Evolutionary conservation across 2,329 filamentous ascomycete species (phyloP), one percentile per base, ranked within the genome.

Genomic region (Apiospora arundinis): DNA sequence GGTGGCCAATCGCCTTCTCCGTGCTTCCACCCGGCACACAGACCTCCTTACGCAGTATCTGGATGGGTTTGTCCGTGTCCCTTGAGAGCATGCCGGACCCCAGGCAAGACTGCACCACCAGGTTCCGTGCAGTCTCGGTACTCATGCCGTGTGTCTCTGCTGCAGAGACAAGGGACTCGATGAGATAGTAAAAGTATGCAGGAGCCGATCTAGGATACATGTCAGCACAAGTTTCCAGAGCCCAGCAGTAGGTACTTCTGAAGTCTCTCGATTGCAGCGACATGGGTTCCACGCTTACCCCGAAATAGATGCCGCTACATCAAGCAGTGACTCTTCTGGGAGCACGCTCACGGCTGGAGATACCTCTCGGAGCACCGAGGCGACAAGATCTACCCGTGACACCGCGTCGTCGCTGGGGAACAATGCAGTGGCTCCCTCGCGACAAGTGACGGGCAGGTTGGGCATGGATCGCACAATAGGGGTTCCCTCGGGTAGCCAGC

Each of bases 1-100:
- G 65, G 12, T 25, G 40, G 42, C 21, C 37, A 8, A 67, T 14
- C 21, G 65, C 65, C 65, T 67, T 67, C 9, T 67, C 65, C 21
- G 65, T 67, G 21, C 65, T 67, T 9, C 65, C 65, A 4, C 65
- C 65, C 37, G 65, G 23, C 8, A 67, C 65, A 23, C 65, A 67
- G 21, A 67, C 65, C 23, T 67, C 65, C 8, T 40, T 28, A 9
- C 40, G 65, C 2, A 67, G 42, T 18, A 44, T 42, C 21, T 28
- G 42, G 11, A 67, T 28, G 18, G 65, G 23, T 21, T 4, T 9
- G 14, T 23, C 37, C 1, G 37, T 44, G 9, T 28, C 14, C 42
- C 44, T n/a, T 3, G 37, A 40, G 0, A 67, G 65, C 37, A 45
- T 67, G 2, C 37, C 42, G 4, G 65, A 44, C 6, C 65, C 65